Evolutionary conservation across 352 stramenopile species (phyloP), one percentile per base, ranked within the genome.

Genomic region (Phytophthora cactorum): DNA sequence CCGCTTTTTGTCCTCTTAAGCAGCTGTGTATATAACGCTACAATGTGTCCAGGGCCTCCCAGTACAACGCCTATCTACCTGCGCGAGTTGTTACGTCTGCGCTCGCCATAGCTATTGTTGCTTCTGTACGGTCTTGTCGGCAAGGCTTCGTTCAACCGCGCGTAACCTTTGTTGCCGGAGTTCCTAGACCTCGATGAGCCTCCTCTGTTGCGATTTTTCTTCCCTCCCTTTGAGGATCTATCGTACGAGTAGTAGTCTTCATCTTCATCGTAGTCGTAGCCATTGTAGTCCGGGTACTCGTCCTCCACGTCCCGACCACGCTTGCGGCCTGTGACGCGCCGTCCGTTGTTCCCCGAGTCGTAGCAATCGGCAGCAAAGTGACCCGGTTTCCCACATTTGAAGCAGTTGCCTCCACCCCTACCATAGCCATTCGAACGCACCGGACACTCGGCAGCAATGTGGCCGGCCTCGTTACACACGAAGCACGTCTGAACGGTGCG

Each of bases 401-500:
- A 86, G 70, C 77, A 88, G 29, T 57, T 87, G 31, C 79, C 70
- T 59, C 77, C 72, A 51, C 70, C 68, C 32, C 59, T 63, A 17
- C 28, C 17, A 63, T 90, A 87, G 15, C 68, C 68, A 17, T 74
- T 82, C 29, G 72, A 74, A 11, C 79, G 70, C 11, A 66, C 41
- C 9, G 85, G 81, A 62, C 87, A 95, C 63, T 88, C 77, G 11
- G 82, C 84, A 25, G 84, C 83, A 34, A 95, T 78, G 61, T 95
- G 87, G n/a, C 84, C 87, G 15, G 75, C 41, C 55, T 83, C 76
- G 49, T 90, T 80, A 58, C 87, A 95, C 59, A 87, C 66, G 57
- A 88, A 95, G 60, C 87, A 95, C 70, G 88, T 87, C 66, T 87
- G 86, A 38, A 79, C 72, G 27, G 74, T 74, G 61, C 81, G 81